These are phyloP conservation scores for Setomelanomma holmii DNA, from an alignment of 2,329 filamentous ascomycete species.

Conservation along the genomic window DNA sequence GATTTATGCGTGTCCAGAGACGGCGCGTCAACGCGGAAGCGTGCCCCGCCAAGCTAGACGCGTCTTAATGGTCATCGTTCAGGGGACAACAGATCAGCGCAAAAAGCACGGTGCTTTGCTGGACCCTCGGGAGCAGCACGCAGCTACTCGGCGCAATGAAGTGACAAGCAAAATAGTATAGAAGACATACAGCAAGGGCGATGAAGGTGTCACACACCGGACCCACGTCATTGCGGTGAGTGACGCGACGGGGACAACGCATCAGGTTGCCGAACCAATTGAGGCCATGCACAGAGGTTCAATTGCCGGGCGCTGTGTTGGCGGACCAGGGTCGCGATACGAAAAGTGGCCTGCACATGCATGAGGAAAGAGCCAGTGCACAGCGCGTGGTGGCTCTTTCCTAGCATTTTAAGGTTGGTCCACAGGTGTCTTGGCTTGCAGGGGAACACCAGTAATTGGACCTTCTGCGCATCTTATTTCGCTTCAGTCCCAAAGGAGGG, in stretches of 20 bases:
- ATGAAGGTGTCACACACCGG: neutral
- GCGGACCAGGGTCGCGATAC: constrained; percentile 11
- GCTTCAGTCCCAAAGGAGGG: constrained; percentile 23
- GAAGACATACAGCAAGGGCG: neutral
- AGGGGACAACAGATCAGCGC: neutral
- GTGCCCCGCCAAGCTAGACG: neutral
- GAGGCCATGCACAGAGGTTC: constrained; percentile 3
- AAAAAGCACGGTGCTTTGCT: neutral
- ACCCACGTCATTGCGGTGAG: constrained; percentile 21
- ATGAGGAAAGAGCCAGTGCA: neutral
- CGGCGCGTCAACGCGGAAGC: neutral
- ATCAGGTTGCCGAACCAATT: constrained; percentile 16
- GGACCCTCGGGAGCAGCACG: neutral
- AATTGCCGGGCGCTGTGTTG: constrained; percentile 18
- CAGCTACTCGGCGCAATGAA: neutral
- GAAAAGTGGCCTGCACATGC: constrained; percentile 11
- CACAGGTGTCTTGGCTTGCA: constrained; percentile 18
- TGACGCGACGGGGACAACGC: constrained; percentile 35
- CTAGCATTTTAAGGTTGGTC: too few species aligned
- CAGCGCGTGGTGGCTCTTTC: neutral
- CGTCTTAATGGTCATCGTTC: neutral
- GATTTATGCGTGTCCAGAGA: neutral
- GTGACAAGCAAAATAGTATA: neutral
- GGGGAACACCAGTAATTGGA: constrained; percentile 10
- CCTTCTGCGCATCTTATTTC: constrained; percentile 24